Evolutionary conservation across 1,139 yeast species (phyloP), one percentile per base, ranked within the genome.

Genomic region (Suhomyces terraborum): DNA sequence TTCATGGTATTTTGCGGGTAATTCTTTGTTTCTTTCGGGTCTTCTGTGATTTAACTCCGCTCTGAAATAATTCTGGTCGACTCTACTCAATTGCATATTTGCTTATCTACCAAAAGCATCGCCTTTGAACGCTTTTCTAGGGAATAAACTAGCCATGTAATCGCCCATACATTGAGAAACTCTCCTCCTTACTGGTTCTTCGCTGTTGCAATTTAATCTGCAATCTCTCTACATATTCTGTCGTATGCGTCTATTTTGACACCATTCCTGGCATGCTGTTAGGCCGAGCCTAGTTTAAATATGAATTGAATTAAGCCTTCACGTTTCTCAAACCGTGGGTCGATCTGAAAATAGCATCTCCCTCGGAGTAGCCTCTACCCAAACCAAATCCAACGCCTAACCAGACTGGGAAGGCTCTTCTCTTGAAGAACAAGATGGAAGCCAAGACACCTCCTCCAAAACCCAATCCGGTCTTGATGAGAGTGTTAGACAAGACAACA

Each of bases 401-500:
- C 96, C 97, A 91, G 35, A 91, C 97, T 41, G 98, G 98, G 80
- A 88, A 93, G 5, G 95, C 78, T 69, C 98, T 84, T 76, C 98
- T 88, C 66, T 78, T 87, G 75, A 93, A 93, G 42, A 93, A 68
- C 48, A 94, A 69, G 36, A 91, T 95, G n/a, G 96, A 88, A 28
- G 95, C 86, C 45, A 91, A 78, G 34, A 94, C 96, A 67, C 99
- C 99, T 37, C 86, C 95, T 48, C 98, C 98, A 53, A 94, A 84
- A 41, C 99, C 98, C 52, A 94, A 78, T n/a, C 97, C 96, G 57
- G 97, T 85, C 70, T 93, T 93, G 56, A 94, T 95, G 54, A 94
- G 75, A 49, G 94, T 82, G 72, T 94, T 94, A 49, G 98, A 88
- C 59, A 94, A 77, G 42, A 91, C 97, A 51, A 91, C 88, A 64